Evolutionary conservation across 2,329 filamentous ascomycete genomes (phyloP), one percentile per base, ranked within the genome.

Genomic region (Penicillium occitanis): DNA sequence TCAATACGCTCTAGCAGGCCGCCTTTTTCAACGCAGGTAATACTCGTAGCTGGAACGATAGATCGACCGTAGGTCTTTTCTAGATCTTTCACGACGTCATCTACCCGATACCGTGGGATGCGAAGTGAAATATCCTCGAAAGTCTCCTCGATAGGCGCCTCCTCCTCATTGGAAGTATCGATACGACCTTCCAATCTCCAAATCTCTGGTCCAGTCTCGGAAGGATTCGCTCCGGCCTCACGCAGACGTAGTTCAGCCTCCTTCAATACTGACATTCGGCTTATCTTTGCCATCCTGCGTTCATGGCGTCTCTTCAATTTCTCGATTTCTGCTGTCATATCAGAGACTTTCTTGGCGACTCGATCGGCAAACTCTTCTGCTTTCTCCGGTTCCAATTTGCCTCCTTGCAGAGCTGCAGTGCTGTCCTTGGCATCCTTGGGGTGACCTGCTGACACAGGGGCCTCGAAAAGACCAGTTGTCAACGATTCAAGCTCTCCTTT

Each of bases 401-500:
- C 86, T 14, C 87, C 83, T 42, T 76, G 73, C 5, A 73, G 70
- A n/a, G 75, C 69, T 46, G 76, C 71, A 3, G 70, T 68, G 33
- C 68, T 72, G 50, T 76, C 74, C 64, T 76, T 70, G 46, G 71
- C 63, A 19, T 78, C 76, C 22, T 71, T 72, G 28, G 69, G 66
- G 30, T 67, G 68, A 53, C 71, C 65, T 48, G 71, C 66, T 46
- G 75, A 72, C 69, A 78, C 68, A 5, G 85, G 85, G 2, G 86
- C 82, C 66, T 95, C 88, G 65, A 97, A 92, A 65, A 97, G 91
- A 5, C 91, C 93, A 42, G 91, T 89, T 0, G 95, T 98, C 63
- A 98, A 81, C 0, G 86, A 84, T 28, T 91, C 88, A 22, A 99
- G 83, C 77, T 93, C 91, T 44, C 95, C 95, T 77, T 89, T 91